Evolutionary conservation across 805 yeast species (phyloP).

Genomic region (Candida germanica): DNA sequence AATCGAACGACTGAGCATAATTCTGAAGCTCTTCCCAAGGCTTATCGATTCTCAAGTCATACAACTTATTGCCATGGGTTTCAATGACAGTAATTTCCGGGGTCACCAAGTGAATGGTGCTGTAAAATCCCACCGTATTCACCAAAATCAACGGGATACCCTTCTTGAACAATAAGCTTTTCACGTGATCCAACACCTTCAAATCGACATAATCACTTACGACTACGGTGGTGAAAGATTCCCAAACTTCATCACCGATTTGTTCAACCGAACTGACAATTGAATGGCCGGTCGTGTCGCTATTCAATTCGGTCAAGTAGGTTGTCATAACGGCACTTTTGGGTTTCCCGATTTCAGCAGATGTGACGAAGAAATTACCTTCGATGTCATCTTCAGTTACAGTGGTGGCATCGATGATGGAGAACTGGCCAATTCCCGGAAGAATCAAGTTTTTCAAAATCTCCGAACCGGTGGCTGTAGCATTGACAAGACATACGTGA

Average conservation of each 20-base stretch:
- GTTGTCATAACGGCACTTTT: conserved; percentile 38
- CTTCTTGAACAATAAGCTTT: conserved; percentile 38
- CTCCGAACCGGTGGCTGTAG: conserved; percentile 61
- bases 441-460: conserved; percentile 71
- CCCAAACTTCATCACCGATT: conserved; percentile 37
- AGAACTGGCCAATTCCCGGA: conserved; percentile 66
- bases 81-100: conserved; percentile 67
- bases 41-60: conserved; percentile 61
- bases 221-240: conserved; percentile 48
- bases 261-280: conserved; percentile 10
- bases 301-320: conserved; percentile 55
- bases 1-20: conserved; percentile 49
- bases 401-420: conserved; percentile 45
- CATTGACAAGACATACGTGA: conserved; percentile 59
- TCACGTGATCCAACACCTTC: conserved; percentile 20
- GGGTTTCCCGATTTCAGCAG: conserved; percentile 39
- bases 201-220: conserved; percentile 28
- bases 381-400: conserved; percentile 47
- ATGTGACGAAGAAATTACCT: conserved; percentile 60
- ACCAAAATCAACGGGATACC: conserved; percentile 55
- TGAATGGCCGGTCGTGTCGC: conserved; percentile 47
- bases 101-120: conserved; percentile 50
- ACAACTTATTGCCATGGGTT: conserved; percentile 62
- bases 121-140: conserved; percentile 62
- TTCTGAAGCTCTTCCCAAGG: conserved; percentile 70